These are phyloP conservation scores for Fraxinus nigra DNA, from an alignment of 305 asterid genomes.

Conservation along the genomic window DNA sequence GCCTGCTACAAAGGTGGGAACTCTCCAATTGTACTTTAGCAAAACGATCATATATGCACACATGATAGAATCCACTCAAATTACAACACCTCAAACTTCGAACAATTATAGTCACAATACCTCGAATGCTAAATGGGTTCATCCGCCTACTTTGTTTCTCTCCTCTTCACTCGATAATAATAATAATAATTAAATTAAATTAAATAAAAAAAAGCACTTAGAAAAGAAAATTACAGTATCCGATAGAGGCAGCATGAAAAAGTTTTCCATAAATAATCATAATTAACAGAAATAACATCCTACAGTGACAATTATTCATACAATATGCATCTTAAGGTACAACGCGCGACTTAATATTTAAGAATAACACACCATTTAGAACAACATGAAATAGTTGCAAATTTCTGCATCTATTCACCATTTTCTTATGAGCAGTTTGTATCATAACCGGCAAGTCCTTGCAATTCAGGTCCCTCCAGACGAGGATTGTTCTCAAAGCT, in stretches of 20 bases:
- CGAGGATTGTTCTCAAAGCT: constrained; percentile 91
- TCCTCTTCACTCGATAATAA: no score
- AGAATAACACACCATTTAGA: constrained; percentile 20
- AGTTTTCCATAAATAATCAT: constrained; percentile 2
- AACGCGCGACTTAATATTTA: constrained; percentile 24
- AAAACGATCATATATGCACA: not conserved
- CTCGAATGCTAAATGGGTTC: not conserved
- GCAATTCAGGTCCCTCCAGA: constrained; percentile 87
- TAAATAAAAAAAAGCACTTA: not conserved
- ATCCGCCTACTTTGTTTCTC: not conserved
- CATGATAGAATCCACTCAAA: not conserved
- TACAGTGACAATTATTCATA: constrained; percentile 15
- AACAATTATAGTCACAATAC: not conserved
- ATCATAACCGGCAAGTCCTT: constrained; percentile 79
- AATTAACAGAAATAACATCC: constrained; percentile 12
- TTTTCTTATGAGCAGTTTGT: constrained; percentile 63
- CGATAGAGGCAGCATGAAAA: not conserved
- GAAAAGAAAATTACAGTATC: not conserved
- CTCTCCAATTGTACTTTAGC: not conserved
- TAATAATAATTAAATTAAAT: no score
- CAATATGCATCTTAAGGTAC: constrained; percentile 7
- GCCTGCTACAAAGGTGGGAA: not conserved
- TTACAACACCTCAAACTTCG: not conserved
- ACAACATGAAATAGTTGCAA: constrained; percentile 21
- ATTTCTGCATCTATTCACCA: constrained; percentile 18